Conservation (phyloP, 129 eudicot genomes). For the Deinandra increscens region DNA sequence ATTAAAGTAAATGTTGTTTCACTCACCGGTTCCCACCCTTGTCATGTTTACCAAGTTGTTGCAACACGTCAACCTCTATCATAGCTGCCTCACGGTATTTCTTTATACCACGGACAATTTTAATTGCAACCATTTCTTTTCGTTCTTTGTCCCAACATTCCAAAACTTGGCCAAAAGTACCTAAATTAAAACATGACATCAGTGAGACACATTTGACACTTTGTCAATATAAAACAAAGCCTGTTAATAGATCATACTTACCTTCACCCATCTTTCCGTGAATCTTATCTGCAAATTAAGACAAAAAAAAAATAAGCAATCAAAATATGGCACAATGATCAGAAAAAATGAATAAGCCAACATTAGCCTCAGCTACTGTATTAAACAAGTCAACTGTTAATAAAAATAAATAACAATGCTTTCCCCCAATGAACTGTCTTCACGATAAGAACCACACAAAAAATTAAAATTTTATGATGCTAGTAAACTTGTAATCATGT, state of each 20-base stretch:
- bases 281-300: slow-evolving; percentile 58
- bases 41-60: slow-evolving; percentile 90
- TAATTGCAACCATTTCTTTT: slow-evolving; percentile 84
- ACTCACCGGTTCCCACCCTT: slow-evolving; percentile 92
- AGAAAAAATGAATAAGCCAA: neutral
- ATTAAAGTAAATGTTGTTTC: neutral
- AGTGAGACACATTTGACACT: neutral
- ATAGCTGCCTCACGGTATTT: slow-evolving; percentile 91
- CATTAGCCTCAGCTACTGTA: no score
- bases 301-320: slow-evolving; percentile 13
- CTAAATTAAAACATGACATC: slow-evolving; percentile 25
- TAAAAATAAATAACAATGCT: no score
- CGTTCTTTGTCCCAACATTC: slow-evolving; percentile 90
- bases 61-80: slow-evolving; percentile 82
- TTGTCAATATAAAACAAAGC: neutral
- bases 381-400: no score
- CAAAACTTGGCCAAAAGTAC: slow-evolving; percentile 85
- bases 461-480: neutral
- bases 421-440: no score
- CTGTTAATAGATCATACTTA: slow-evolving; percentile 2
- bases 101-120: slow-evolving; percentile 79
- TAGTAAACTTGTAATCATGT: neutral
- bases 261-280: slow-evolving; percentile 96
- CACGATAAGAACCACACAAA: neutral
- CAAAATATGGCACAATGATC: neutral